Conservation (phyloP, 305 asterid genomes). For the Lippia alba region DNA sequence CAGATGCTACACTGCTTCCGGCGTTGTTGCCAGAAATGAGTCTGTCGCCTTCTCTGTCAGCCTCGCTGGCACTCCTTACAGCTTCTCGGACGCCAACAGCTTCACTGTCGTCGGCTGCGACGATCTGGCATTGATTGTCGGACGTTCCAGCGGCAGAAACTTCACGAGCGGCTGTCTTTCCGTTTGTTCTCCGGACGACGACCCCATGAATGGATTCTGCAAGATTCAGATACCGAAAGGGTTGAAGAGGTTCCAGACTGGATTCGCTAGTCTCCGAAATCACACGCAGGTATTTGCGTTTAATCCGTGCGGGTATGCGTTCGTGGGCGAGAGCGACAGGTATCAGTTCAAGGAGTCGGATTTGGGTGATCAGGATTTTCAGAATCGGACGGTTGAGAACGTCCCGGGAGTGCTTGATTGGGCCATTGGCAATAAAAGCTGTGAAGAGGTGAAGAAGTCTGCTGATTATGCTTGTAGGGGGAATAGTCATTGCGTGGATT, state of each 20-base stretch:
- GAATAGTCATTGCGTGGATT: constrained; percentile 51
- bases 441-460: constrained; percentile 29
- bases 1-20: constrained; percentile 15
- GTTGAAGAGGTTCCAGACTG: constrained; percentile 26
- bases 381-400: constrained; percentile 38
- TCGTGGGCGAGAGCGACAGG: constrained; percentile 36
- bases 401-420: constrained; percentile 58
- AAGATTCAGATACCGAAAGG: constrained; percentile 45
- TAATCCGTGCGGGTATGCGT: constrained; percentile 50
- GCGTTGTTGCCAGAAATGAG: neutral
- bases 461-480: constrained; percentile 43
- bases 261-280: constrained; percentile 32
- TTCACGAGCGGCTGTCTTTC: constrained; percentile 49
- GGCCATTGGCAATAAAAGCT: constrained; percentile 49
- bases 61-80: constrained; percentile 30
- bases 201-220: constrained; percentile 44
- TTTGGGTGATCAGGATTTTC: constrained; percentile 21
- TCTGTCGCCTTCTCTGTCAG: neutral
- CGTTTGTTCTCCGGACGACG: constrained; percentile 24
- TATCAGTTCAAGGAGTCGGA: constrained; percentile 30
- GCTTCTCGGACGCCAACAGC: constrained; percentile 45
- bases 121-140: constrained; percentile 35
- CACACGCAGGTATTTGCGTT: constrained; percentile 26
- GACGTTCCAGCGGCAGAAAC: constrained; percentile 28
- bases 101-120: constrained; percentile 52